Base-by-base conservation (phyloP, 495 filamentous ascomycete genomes). In the Aspergillus saccharolyticus region DNA sequence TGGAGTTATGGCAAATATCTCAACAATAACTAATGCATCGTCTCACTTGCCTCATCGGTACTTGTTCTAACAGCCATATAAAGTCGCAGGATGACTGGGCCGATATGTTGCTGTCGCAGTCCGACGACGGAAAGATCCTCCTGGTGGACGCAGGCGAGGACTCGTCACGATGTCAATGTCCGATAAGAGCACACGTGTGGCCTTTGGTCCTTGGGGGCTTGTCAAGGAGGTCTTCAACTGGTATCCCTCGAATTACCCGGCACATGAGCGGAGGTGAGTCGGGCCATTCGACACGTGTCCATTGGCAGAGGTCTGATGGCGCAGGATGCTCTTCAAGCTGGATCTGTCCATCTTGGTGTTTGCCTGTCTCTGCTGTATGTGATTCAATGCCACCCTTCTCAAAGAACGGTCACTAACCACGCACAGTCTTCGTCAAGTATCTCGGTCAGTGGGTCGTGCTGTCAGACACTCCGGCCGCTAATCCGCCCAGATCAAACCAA, bases 211-310 rank as follows among this genome's bases (percentile, higher is more conserved):
- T 17, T 55, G 58, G 0, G 69, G 70, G 10, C 54, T 76, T 8
- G 49, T 78, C 42, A 79, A 79, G 25, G 76, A 78, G 58, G 61
- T 79, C 0, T 77, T 79, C 59, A 79, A 76, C 55, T 79, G 74
- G 76, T 79, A 79, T 61, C 74, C 76, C 0, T 72, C 74, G 17
- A 19, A 55, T 0, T 78, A 78, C 65, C 71, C 74, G 3, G 50
- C 61, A 0, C 70, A 75, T 28, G 76, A 79, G 49, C 64, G 74
- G 53, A 77, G 68, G 74, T 74, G 0, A 17, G 24, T 30, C 24
- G 10, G 42, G 46, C 2, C 3, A 42, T 22, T 2, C 30, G 4
- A 28, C 9, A 2, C 14, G 4, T 50, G 21, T 1, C 19, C 12
- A 16, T 24, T 14, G 12, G 7, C 8, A 4, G 1, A 1, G 25